A percentile compares a stretch with the other conserved stretches of the same genome.
Evolutionary conservation across 495 filamentous ascomycete species (phyloP).

Genomic region (Letharia lupina): DNA sequence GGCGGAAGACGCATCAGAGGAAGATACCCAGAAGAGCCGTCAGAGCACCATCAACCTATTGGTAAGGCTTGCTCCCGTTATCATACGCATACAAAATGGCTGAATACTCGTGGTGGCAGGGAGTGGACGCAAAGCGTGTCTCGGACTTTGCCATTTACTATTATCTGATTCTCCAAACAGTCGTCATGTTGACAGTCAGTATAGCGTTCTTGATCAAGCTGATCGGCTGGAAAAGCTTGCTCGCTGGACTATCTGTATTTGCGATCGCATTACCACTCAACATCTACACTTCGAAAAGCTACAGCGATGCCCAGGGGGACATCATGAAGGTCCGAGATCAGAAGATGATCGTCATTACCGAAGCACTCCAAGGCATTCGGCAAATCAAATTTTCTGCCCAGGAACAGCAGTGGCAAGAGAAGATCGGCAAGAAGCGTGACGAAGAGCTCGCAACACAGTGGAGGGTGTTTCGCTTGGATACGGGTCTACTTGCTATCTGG

Average conservation of each 20-base stretch:
- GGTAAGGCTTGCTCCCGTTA: conserved; percentile 24
- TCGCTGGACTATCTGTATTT: conserved; percentile 59
- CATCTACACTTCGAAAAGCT: conserved; percentile 57
- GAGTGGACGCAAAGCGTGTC: conserved; percentile 67
- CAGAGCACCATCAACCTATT: conserved; percentile 76
- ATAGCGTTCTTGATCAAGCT: conserved; percentile 57
- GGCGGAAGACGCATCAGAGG: conserved; percentile 41
- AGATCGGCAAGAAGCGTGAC: conserved; percentile 56
- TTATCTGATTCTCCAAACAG: conserved; percentile 50
- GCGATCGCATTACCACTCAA: conserved; percentile 60
- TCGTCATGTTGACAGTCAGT: conserved; percentile 56
- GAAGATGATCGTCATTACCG: conserved; percentile 70
- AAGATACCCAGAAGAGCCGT: conserved; percentile 53
- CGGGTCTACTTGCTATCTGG: conserved; percentile 53
- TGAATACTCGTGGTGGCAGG: conserved; percentile 1
- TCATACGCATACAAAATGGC: background rate
- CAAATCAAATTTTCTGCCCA: conserved; percentile 85
- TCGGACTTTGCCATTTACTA: conserved; percentile 61
- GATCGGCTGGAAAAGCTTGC: conserved; percentile 63
- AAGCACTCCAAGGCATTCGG: conserved; percentile 73
- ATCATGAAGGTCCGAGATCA: conserved; percentile 74
- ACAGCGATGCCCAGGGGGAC: conserved; percentile 54
- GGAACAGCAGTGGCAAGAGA: conserved; percentile 72
- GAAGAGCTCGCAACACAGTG: conserved; percentile 59
- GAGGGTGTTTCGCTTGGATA: conserved; percentile 54